These are phyloP conservation scores for Hordeum vulgare DNA, from an alignment of 176 grass and related monocot species.

Conservation along the genomic window DNA sequence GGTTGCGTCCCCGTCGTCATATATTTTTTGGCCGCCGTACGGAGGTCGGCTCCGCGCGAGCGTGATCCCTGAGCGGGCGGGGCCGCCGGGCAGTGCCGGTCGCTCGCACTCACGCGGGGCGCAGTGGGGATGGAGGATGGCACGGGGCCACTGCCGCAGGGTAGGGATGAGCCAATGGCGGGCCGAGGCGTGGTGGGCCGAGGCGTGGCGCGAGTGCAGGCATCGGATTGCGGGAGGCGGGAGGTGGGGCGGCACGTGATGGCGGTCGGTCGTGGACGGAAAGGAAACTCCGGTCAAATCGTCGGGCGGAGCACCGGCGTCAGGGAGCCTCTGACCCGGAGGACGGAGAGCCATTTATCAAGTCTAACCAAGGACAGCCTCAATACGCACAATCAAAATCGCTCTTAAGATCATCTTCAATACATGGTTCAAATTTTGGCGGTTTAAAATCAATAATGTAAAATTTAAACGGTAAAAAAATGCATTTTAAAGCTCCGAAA, in stretches of 20 bases:
- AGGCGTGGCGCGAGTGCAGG: neutral
- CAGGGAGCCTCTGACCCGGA: slow-evolving; percentile 25
- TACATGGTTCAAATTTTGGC: too few relatives aligned
- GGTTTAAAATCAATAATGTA: too few relatives aligned
- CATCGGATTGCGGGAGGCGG: slow-evolving; percentile 16
- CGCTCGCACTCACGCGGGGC: neutral
- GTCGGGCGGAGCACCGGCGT: slow-evolving; percentile 45
- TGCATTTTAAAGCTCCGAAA: too few relatives aligned
- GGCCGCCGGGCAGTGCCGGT: neutral
- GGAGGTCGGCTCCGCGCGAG: neutral
- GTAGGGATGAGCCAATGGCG: neutral
- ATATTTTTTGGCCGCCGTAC: neutral
- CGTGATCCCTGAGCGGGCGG: neutral
- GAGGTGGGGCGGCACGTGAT: slow-evolving; percentile 47
- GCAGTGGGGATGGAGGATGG: neutral
- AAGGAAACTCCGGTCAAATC: slow-evolving; percentile 37
- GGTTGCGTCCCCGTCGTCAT: neutral
- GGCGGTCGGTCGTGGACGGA: slow-evolving; percentile 21
- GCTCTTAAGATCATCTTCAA: too few relatives aligned
- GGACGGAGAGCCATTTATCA: neutral
- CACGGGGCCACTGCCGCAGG: neutral
- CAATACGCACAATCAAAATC: too few relatives aligned
- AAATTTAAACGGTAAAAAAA: too few relatives aligned
- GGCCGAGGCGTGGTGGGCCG: neutral
- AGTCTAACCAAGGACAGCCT: too few relatives aligned